Evolutionary conservation across 129 eudicot species (phyloP).

Genomic region (Scalesia atractyloides): DNA sequence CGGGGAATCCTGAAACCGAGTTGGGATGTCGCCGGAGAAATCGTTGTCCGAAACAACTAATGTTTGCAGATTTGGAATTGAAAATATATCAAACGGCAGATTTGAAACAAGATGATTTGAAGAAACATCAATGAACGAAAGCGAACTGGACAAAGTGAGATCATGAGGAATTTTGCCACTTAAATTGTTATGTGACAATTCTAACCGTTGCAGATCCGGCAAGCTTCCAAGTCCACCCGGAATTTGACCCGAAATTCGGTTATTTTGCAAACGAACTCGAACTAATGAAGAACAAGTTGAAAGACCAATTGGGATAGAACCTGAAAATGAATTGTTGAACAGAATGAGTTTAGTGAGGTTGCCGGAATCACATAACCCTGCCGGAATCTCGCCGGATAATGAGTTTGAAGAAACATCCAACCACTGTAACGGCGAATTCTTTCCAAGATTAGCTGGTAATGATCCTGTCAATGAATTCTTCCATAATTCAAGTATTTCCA

Average conservation of each 20-base stretch:
- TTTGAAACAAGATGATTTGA: slow-evolving; percentile 54
- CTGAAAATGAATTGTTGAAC: slow-evolving; percentile 78
- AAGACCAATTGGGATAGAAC: slow-evolving; percentile 68
- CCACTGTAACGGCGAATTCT: slow-evolving; percentile 66
- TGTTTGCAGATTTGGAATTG: slow-evolving; percentile 66
- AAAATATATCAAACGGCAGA: slow-evolving; percentile 59
- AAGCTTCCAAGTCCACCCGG: slow-evolving; percentile 69
- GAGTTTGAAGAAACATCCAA: slow-evolving; percentile 77
- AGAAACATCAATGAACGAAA: slow-evolving; percentile 72
- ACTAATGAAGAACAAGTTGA: slow-evolving; percentile 66
- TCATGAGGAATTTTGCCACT: slow-evolving; percentile 70
- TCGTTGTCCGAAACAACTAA: slow-evolving; percentile 63
- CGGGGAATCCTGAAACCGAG: slow-evolving; percentile 69
- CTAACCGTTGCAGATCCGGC: slow-evolving; percentile 58
- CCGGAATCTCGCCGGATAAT: slow-evolving; percentile 75
- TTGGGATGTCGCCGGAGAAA: slow-evolving; percentile 59
- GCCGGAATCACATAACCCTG: slow-evolving; percentile 63
- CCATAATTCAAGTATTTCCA: slow-evolving; percentile 76
- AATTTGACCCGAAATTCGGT: slow-evolving; percentile 56
- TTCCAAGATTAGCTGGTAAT: slow-evolving; percentile 68
- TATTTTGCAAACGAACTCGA: slow-evolving; percentile 72
- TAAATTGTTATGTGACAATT: slow-evolving; percentile 59
- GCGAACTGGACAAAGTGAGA: slow-evolving; percentile 55
- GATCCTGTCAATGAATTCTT: slow-evolving; percentile 68
- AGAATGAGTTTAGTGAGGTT: slow-evolving; percentile 84